Percentiles rank a stretch among this genome's conserved stretches.
Conservation (phyloP, 495 filamentous ascomycete genomes). For the Hypoxylon intermedium region DNA sequence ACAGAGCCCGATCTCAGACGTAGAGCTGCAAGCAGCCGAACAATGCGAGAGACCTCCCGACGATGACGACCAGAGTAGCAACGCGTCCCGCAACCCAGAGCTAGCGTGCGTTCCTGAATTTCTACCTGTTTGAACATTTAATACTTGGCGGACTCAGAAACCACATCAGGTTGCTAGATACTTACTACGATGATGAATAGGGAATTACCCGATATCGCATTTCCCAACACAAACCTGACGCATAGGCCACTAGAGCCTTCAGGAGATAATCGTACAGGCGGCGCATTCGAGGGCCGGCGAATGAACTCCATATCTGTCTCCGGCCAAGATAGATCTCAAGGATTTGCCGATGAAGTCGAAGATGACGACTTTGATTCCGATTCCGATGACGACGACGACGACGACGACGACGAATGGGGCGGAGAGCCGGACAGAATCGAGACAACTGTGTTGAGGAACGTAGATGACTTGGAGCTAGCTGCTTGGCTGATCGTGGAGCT, state of each 20-base stretch:
- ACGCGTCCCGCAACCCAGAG: background rate
- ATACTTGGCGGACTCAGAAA: no score
- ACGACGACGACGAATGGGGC: constrained; percentile 15
- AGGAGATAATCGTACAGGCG: background rate
- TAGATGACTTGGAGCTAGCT: constrained; percentile 14
- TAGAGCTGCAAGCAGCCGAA: constrained; percentile 8
- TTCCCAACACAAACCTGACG: background rate
- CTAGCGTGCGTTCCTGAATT: background rate
- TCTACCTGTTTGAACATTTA: no score
- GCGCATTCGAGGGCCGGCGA: background rate
- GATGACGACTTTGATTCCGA: constrained; percentile 22
- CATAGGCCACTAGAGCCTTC: background rate
- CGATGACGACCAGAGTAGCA: background rate
- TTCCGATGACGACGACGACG: constrained; percentile 3
- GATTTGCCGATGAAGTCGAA: constrained; percentile 1
- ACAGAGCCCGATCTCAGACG: background rate
- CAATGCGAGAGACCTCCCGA: constrained; percentile 3
- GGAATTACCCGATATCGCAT: background rate
- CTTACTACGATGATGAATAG: background rate
- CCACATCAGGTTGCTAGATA: background rate
- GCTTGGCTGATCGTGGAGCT: constrained; percentile 21
- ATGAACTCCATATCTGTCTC: background rate
- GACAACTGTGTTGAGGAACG: constrained; percentile 2
- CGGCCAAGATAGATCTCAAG: background rate
- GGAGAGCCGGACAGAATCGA: constrained; percentile 20